Evolutionary conservation across 371 early-diverging fungal species (phyloP), one percentile per base, ranked within the genome.

Genomic region (Batkoa obscura): DNA sequence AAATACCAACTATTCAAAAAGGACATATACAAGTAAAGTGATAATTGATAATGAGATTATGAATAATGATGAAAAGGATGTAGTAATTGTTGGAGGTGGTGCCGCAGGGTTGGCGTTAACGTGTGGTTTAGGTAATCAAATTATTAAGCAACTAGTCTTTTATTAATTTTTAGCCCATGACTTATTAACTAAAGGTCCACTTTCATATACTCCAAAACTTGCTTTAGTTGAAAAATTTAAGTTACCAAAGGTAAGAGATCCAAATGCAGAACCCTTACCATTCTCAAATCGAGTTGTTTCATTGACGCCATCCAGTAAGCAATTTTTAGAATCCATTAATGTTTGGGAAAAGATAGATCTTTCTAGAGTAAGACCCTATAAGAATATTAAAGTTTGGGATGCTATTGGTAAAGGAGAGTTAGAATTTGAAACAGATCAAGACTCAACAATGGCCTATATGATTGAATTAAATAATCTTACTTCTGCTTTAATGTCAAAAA

Each of bases 11-110:
- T 6, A 41, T 41, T n/a, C 6, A 9, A n/a, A 31, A 47, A 31
- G 13, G 23, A 23, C 31, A 23, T n/a, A 6, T 12, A 47, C 47
- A 12, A 31, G 31, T 6, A 31, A 6, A 47, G 47, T 31, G 31
- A 8, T 17, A n/a, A 12, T 30, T 47, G 13, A 8, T 4, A 47
- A 5, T 4, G 31, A 5, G n/a, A 47, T 6, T 13, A 47, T 6
- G 31, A 31, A 47, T 8, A 12, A 8, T 17, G 47, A 47, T 6
- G 47, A 12, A 31, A 12, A 31, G 9, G 87, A 86, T 57, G 69
- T 84, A 8, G 83, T 82, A 34, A 84, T 94, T 64, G 83, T 94
- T n/a, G 94, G 94, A 17, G 91, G 88, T 43, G 94, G 94, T n/a
- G 80, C 87, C 31, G 81, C 88, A 31, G 94, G 94, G 36, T 79